Evolutionary conservation across 2,329 filamentous ascomycete genomes (phyloP), one percentile per base, ranked within the genome.

Genomic region (Curvularia sp.): DNA sequence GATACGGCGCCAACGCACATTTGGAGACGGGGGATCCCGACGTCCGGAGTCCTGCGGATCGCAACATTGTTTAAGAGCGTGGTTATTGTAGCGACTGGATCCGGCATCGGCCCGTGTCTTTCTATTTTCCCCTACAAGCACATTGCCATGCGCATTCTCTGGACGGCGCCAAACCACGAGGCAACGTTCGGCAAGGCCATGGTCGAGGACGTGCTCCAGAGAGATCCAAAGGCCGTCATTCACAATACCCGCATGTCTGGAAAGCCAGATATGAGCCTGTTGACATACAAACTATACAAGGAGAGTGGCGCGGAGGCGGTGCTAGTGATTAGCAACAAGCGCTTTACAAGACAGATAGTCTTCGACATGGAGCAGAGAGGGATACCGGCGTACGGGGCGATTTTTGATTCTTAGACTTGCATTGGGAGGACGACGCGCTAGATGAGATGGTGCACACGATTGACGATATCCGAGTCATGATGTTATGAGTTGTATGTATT

Each of bases 301-400:
- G 78, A 85, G 52, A 81, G 79, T 28, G 70, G 78, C 0, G 83
- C 84, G 1, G 89, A 92, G 79, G 89, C 88, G 3, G 88, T 91
- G 20, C 86, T 90, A 65, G 83, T 92, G 57, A 90, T 92, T 66
- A 88, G 87, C 54, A 92, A 92, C 71, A 87, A 89, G 56, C 83
- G 79, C 58, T 83, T 91, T 44, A 92, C 89, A 22, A 83, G 83
- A 65, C 85, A 86, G 76, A 81, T 92, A 3, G 88, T 92, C 0
- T 90, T 88, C 73, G 87, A 83, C 10, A 79, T 92, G 55, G 88
- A 92, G 75, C 83, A 80, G 33, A 80, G 87, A 55, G 88, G 88
- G 0, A 76, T 91, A 26, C 84, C 87, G 2, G 88, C 88, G 9
- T 92, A 85, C 75, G 90, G 89, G 3, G 88, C 89, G 4, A 90